Conservation (phyloP, 306 rosid genomes). For the Quillaja saponaria region DNA sequence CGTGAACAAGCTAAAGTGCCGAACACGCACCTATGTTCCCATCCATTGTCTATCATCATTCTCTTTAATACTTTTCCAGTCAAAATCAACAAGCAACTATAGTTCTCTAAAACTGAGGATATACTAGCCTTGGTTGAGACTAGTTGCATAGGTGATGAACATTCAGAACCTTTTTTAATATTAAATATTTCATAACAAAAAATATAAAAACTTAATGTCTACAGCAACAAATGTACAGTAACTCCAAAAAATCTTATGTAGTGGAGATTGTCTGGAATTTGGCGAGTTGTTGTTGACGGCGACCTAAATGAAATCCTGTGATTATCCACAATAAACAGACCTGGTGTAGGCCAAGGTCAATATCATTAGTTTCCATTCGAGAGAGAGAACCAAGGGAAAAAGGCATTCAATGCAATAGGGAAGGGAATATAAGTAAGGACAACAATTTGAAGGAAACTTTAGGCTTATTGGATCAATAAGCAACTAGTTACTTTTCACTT, state of each 20-base stretch:
- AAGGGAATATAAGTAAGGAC: background rate
- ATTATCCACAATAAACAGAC: slow-evolving; percentile 75
- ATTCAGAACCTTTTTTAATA: slow-evolving; percentile 2
- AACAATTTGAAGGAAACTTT: slow-evolving; percentile 7
- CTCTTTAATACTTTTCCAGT: slow-evolving; percentile 16
- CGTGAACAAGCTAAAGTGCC: slow-evolving; percentile 18
- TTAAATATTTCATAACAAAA: slow-evolving; percentile 4
- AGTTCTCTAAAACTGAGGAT: slow-evolving; percentile 10
- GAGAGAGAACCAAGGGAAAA: background rate
- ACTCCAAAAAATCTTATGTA: slow-evolving; percentile 28
- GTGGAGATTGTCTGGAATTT: slow-evolving; percentile 40
- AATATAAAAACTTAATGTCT: slow-evolving; percentile 7
- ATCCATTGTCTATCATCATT: slow-evolving; percentile 10
- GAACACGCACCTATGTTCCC: slow-evolving; percentile 16
- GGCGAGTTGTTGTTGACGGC: slow-evolving; percentile 70
- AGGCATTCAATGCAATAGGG: slow-evolving; percentile 1
- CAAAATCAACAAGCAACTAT: slow-evolving; percentile 12
- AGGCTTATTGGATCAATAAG: slow-evolving; percentile 7
- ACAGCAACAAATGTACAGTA: slow-evolving; percentile 7
- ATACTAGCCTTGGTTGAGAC: slow-evolving; percentile 13
- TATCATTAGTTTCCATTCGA: slow-evolving; percentile 7
- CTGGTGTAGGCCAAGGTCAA: slow-evolving; percentile 42
- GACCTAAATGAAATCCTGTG: slow-evolving; percentile 76
- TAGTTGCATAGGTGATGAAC: slow-evolving; percentile 9
- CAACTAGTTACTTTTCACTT: background rate